Conservation (phyloP, 2,329 filamentous ascomycete species). For the Septoria petroselini region DNA sequence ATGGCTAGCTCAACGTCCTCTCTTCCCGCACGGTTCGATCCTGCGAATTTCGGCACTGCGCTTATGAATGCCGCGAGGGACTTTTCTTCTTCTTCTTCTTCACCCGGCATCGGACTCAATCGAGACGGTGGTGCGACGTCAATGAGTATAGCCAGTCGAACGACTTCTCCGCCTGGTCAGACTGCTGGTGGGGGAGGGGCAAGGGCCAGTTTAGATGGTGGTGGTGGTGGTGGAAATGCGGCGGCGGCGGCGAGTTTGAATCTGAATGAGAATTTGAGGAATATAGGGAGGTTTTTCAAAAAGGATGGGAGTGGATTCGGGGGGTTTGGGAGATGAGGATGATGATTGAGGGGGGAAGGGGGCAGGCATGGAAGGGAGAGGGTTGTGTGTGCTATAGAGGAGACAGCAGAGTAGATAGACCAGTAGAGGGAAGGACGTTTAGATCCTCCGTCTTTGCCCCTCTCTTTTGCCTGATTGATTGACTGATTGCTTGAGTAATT, state of each 20-base stretch:
- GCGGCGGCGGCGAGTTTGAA: too few relatives aligned
- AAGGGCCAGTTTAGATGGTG: slow-evolving; percentile 28
- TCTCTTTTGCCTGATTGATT: too few relatives aligned
- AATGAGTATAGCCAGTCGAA: slow-evolving; percentile 35
- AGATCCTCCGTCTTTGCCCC: too few relatives aligned
- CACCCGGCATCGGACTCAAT: slow-evolving; percentile 47
- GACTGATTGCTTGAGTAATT: too few relatives aligned
- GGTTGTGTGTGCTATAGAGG: too few relatives aligned
- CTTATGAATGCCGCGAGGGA: slow-evolving; percentile 79
- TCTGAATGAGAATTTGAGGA: slow-evolving; percentile 90
- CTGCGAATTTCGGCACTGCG: slow-evolving; percentile 78
- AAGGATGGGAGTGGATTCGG: slow-evolving; percentile 66
- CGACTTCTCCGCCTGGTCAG: slow-evolving; percentile 32
- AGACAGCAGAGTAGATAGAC: too few relatives aligned
- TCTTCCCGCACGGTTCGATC: slow-evolving; percentile 63
- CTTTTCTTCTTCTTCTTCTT: slow-evolving; percentile 66
- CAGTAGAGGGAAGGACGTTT: too few relatives aligned
- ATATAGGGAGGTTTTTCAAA: slow-evolving; percentile 93
- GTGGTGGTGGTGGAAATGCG: slow-evolving; percentile 53
- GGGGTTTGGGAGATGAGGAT: slow-evolving; percentile 30
- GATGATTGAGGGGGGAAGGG: too few relatives aligned
- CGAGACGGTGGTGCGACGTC: slow-evolving; percentile 28
- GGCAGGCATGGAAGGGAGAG: too few relatives aligned
- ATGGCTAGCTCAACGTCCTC: slow-evolving; percentile 36
- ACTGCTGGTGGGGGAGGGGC: slow-evolving; percentile 15